Percentiles rank a stretch among this genome's conserved stretches.
These are phyloP conservation scores for Populus pruinosa DNA, from an alignment of 345 rosid genomes.

Conservation along the genomic window DNA sequence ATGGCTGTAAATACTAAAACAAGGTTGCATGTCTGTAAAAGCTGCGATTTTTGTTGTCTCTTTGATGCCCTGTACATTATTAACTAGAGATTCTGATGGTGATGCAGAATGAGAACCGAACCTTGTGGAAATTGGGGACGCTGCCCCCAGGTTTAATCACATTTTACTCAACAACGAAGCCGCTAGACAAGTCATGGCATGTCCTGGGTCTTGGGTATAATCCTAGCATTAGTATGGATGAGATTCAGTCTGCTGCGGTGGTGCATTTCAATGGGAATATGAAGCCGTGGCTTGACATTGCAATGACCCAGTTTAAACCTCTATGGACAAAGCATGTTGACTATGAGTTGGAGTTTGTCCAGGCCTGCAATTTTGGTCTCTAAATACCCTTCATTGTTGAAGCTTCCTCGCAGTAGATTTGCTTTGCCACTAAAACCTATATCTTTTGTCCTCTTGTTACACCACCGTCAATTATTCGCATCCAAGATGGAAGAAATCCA, in stretches of 20 bases:
- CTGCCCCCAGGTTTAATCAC: slow-evolving; percentile 93
- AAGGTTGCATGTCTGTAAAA: neutral
- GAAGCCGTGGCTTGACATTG: slow-evolving; percentile 98
- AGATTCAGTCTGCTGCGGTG: slow-evolving; percentile 86
- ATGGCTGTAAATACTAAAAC: neutral
- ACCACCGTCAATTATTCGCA: neutral
- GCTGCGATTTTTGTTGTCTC: neutral
- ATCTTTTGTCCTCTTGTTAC: neutral
- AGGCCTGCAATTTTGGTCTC: slow-evolving; percentile 87
- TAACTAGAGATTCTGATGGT: slow-evolving; percentile 5
- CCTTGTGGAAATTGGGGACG: slow-evolving; percentile 92
- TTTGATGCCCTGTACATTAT: neutral
- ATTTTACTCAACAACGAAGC: slow-evolving; percentile 89
- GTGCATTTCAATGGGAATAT: slow-evolving; percentile 95
- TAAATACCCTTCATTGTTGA: slow-evolving; percentile 10
- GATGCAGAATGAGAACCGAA: slow-evolving; percentile 87
- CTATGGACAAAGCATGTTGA: slow-evolving; percentile 90
- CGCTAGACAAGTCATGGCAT: slow-evolving; percentile 94
- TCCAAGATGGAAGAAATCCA: neutral
- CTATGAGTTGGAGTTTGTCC: slow-evolving; percentile 78
- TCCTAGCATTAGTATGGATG: slow-evolving; percentile 91
- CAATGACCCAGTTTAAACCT: slow-evolving; percentile 90
- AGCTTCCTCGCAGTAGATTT: neutral
- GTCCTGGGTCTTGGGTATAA: slow-evolving; percentile 93
- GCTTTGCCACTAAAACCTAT: neutral